Conservation (phyloP, 2,329 filamentous ascomycete genomes). For the Pseudohalonectria lignicola region DNA sequence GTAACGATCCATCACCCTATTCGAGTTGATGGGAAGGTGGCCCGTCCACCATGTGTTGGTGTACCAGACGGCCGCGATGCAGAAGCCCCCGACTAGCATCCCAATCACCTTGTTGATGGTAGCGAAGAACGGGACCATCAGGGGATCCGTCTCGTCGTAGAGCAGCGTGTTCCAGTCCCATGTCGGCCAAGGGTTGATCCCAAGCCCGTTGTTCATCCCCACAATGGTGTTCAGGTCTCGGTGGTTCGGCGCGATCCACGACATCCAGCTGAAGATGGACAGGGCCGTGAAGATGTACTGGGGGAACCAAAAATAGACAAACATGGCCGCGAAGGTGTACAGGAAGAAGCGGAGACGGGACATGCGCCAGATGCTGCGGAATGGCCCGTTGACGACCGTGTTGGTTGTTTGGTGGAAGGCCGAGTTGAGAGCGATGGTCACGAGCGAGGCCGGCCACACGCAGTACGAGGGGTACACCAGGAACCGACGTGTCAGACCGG, state of each 20-base stretch:
- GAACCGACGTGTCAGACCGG: constrained; percentile 36
- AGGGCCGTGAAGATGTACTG: constrained; percentile 35
- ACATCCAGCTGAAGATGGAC: constrained; percentile 38
- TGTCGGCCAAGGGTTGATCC: constrained; percentile 23
- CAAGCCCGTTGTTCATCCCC: constrained; percentile 21
- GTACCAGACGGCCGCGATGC: constrained; percentile 47
- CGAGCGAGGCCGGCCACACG: constrained; percentile 38
- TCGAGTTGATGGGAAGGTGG: constrained; percentile 39
- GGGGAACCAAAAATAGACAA: constrained; percentile 40
- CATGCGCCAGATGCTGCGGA: constrained; percentile 25
- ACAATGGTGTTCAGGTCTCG: constrained; percentile 17
- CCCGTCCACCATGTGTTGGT: constrained; percentile 44
- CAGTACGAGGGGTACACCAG: constrained; percentile 39
- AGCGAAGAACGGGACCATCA: constrained; percentile 38
- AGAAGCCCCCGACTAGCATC: constrained; percentile 40
- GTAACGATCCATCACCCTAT: constrained; percentile 37
- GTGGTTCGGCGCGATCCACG: constrained; percentile 37
- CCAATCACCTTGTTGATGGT: constrained; percentile 53
- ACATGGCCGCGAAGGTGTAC: constrained; percentile 31
- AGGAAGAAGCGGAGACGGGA: constrained; percentile 35
- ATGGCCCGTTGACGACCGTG: constrained; percentile 23
- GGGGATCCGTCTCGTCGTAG: constrained; percentile 18
- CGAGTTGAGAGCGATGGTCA: constrained; percentile 33
- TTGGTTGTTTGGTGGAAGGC: constrained; percentile 34
- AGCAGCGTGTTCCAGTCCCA: constrained; percentile 26